Percentiles rank a stretch among this genome's conserved stretches.
Evolutionary conservation across 2,329 filamentous ascomycete species (phyloP).

Genomic region (Aspergillus candidus): DNA sequence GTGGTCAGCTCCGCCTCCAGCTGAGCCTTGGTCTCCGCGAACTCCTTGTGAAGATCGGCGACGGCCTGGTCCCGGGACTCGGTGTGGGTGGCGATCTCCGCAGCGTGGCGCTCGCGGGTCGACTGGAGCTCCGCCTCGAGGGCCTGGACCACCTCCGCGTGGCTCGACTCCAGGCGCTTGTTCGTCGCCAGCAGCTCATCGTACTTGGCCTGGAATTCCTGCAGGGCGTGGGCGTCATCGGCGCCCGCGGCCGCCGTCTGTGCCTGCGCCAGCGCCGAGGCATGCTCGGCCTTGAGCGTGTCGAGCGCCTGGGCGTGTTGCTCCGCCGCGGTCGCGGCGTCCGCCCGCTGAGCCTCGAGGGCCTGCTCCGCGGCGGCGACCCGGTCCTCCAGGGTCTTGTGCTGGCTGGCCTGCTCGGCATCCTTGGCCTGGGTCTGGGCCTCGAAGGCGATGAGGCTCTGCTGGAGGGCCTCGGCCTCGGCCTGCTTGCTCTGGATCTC

Average conservation of each 20-base stretch:
- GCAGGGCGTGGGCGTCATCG: conserved; percentile 22
- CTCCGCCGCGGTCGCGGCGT: conserved; percentile 25
- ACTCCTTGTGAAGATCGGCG: conserved; percentile 26
- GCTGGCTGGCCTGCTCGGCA: conserved; percentile 27
- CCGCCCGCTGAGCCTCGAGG: conserved; percentile 30
- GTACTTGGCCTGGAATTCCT: conserved; percentile 30
- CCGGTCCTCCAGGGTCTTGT: conserved; percentile 31
- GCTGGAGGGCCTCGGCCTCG: conserved; percentile 33
- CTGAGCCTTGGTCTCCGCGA: conserved; percentile 25
- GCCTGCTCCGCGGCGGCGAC: conserved; percentile 28
- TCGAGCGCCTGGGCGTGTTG: conserved; percentile 30
- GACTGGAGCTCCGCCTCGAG: conserved; percentile 21
- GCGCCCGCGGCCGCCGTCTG: conserved; percentile 26
- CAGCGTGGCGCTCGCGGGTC: conserved; percentile 16
- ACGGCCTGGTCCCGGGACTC: conserved; percentile 19
- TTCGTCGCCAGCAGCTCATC: conserved; percentile 26
- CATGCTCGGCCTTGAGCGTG: conserved; percentile 30
- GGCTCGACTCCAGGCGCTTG: conserved; percentile 24
- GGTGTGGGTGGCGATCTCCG: conserved; percentile 20
- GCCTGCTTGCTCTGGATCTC: conserved; percentile 32
- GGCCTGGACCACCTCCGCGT: conserved; percentile 27
- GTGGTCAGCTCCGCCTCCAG: conserved; percentile 32
- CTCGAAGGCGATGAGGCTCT: conserved; percentile 32
- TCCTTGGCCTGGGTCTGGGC: conserved; percentile 34
- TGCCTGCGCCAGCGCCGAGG: conserved; percentile 28